Evolutionary conservation across 306 rosid genomes (phyloP).

Genomic region (Quercus alba): DNA sequence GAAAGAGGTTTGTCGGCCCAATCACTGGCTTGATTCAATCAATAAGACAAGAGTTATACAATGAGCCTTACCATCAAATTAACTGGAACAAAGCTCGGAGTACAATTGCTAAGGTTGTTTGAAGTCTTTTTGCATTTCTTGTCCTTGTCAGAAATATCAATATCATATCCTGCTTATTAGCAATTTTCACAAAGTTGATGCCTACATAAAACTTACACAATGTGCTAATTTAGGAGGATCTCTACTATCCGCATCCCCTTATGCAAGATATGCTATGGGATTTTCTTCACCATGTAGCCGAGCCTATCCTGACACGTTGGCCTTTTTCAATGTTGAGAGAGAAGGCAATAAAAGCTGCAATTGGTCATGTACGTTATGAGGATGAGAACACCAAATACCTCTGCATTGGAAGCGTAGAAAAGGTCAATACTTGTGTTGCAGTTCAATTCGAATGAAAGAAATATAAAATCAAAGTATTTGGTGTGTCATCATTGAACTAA

Average conservation of each 20-base stretch:
- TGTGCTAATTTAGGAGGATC: constrained; percentile 51
- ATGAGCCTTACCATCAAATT: constrained; percentile 39
- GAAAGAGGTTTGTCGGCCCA: constrained; percentile 62
- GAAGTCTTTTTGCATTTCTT: neutral
- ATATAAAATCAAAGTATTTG: neutral
- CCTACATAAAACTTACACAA: neutral
- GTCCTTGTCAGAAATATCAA: neutral
- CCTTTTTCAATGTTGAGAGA: constrained; percentile 50
- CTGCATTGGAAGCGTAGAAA: constrained; percentile 68
- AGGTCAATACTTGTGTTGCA: constrained; percentile 24
- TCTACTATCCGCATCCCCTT: constrained; percentile 63
- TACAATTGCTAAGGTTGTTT: constrained; percentile 44
- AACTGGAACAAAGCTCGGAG: constrained; percentile 46
- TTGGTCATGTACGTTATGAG: constrained; percentile 58
- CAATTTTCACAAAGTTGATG: neutral
- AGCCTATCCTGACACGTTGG: constrained; percentile 52
- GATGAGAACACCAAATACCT: constrained; percentile 59
- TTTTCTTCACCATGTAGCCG: constrained; percentile 54
- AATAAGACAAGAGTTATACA: constrained; percentile 42
- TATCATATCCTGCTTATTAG: neutral
- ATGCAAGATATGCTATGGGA: constrained; percentile 68
- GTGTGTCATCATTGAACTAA: constrained; percentile 1
- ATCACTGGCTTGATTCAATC: constrained; percentile 39
- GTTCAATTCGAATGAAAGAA: neutral
- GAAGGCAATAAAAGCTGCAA: constrained; percentile 50